These are phyloP conservation scores for Wickerhamiella alocasiicola DNA, from an alignment of 805 yeast genomes.

Conservation along the genomic window DNA sequence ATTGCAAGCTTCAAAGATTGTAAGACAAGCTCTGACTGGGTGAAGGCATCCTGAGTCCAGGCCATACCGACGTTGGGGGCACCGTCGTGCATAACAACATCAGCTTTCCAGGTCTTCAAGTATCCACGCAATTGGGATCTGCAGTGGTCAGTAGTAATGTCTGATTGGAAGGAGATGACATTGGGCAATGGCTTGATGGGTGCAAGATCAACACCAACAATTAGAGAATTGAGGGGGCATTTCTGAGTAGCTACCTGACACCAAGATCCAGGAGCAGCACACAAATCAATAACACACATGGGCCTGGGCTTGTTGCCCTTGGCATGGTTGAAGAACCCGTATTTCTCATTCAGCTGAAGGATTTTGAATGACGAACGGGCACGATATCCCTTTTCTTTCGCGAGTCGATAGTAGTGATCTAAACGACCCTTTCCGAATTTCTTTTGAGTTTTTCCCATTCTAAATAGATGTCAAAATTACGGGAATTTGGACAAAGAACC, in stretches of 20 bases:
- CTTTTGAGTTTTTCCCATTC: constrained; percentile 86
- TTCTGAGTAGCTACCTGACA: constrained; percentile 94
- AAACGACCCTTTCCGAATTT: constrained; percentile 97
- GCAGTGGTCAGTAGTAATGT: constrained; percentile 97
- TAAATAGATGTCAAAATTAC: too few species aligned
- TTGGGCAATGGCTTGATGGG: constrained; percentile 96
- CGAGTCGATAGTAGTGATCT: constrained; percentile 90
- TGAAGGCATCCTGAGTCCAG: constrained; percentile 99
- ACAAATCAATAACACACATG: constrained; percentile 92
- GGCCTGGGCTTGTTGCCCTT: constrained; percentile 33
- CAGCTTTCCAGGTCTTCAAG: constrained; percentile 98
- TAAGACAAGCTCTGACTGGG: constrained; percentile 89
- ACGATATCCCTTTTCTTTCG: constrained; percentile 95
- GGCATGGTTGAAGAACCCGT: constrained; percentile 86
- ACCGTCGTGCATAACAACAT: constrained; percentile 96
- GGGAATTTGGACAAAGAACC: too few species aligned
- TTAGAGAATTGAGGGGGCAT: constrained; percentile 85
- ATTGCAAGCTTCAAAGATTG: constrained; percentile 91
- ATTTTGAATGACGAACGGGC: constrained; percentile 98
- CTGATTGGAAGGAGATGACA: constrained; percentile 87
- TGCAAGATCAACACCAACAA: constrained; percentile 97
- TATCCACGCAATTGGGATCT: constrained; percentile 87
- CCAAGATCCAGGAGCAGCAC: constrained; percentile 99
- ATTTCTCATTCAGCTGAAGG: constrained; percentile 89
- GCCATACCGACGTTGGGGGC: constrained; percentile 99